Evolutionary conservation across 805 yeast genomes (phyloP).

Genomic region (Sugiyamaella boreocaroliniensis): DNA sequence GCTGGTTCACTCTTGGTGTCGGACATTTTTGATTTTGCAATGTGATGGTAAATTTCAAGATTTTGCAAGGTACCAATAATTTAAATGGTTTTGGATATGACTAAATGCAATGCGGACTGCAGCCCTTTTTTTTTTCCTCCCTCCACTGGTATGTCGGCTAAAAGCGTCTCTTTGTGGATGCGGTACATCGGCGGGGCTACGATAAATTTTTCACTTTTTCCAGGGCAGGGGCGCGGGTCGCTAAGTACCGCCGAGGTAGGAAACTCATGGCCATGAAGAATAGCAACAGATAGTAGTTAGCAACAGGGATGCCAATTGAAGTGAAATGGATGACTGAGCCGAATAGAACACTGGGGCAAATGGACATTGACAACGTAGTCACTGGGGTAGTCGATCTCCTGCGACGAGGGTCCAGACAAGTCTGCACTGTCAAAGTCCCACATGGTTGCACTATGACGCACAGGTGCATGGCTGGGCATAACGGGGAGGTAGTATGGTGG

Average conservation of each 20-base stretch:
- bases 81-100: not conserved
- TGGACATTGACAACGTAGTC: no score
- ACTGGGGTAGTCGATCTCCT: no score
- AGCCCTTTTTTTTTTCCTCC: not conserved
- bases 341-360: no score
- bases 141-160: not conserved
- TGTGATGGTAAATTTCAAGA: not conserved
- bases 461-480: no score
- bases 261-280: no score
- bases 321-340: no score
- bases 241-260: not conserved
- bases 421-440: no score
- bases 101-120: not conserved
- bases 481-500: no score
- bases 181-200: not conserved
- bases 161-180: not conserved
- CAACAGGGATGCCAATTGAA: no score
- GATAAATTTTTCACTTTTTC: not conserved
- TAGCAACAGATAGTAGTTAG: no score
- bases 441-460: no score
- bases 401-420: no score
- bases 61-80: not conserved
- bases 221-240: not conserved
- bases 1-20: not conserved
- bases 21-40: not conserved